Evolutionary conservation across 202 grass and related monocot species (phyloP), one percentile per base, ranked within the genome.

Genomic region (Zizania palustris): DNA sequence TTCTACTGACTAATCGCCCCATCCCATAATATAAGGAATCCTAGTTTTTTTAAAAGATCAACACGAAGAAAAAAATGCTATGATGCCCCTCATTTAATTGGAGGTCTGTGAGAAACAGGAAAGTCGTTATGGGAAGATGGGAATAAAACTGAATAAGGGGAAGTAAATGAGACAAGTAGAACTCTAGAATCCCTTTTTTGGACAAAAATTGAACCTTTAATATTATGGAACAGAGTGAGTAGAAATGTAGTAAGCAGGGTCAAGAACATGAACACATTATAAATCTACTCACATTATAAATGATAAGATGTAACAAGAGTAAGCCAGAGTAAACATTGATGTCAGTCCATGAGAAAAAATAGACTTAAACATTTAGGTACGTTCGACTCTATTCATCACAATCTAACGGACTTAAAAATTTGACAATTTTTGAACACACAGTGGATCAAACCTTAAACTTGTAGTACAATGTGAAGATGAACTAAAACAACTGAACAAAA

Each of bases 201-300:
- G 28, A 28, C 28, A 28, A 28, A 28, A 28, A 1, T 28, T 28
- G 28, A 28, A 28, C 28, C 28, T 28, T 28, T 28, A 2, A 28
- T 28, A 28, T 28, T 28, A 28, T 28, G 28, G 28, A 2, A 28
- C 28, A 28, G 28, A 2, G 28, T 28, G 28, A 28, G 28, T 28
- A 73, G 46, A 46, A 72, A 82, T 40, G 40, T 58, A 74, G 63
- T 37, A 69, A 34, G 21, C 37, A 72, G 14, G 34, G 21, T 74
- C 34, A 73, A 77, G 65, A 69, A 65, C 34, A 73, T 72, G 65
- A 69, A 65, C 50, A 82, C 37, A 54, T n/a, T n/a, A n/a, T n/a
- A 60, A 39, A 71, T 66, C 42, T 74, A 59, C 10, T 76, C 44
- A 65, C 19, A 66, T 54, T 11, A 80, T 42, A 84, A 84, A 38